Percentiles rank a stretch among this genome's conserved stretches.
These are phyloP conservation scores for Vigna hirtella DNA, from an alignment of 306 rosid species.

Conservation along the genomic window DNA sequence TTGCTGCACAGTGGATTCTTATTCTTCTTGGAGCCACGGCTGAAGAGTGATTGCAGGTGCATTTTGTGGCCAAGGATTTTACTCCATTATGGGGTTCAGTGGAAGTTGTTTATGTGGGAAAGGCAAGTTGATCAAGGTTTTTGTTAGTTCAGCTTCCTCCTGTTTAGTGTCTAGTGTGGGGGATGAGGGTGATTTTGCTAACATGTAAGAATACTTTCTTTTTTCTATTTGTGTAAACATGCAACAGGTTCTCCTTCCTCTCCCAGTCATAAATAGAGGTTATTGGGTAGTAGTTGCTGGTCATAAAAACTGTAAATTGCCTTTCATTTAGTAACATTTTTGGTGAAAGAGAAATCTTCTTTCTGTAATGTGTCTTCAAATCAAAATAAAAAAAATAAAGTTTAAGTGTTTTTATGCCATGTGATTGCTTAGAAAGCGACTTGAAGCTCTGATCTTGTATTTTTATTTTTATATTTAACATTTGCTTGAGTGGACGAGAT, in stretches of 20 bases:
- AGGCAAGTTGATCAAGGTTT: slow-evolving; percentile 43
- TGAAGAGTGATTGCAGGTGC: slow-evolving; percentile 34
- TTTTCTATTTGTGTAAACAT: slow-evolving; percentile 29
- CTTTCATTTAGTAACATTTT: slow-evolving; percentile 22
- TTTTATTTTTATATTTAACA: background rate
- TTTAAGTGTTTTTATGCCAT: slow-evolving; percentile 3
- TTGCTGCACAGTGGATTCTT: slow-evolving; percentile 33
- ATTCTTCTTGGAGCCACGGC: slow-evolving; percentile 14
- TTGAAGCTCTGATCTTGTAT: background rate
- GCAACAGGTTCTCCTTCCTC: slow-evolving; percentile 33
- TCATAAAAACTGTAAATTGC: slow-evolving; percentile 43
- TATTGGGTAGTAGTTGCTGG: slow-evolving; percentile 26
- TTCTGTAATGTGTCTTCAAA: slow-evolving; percentile 24
- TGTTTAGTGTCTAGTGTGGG: slow-evolving; percentile 10
- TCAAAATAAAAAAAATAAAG: background rate
- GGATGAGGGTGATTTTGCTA: slow-evolving; percentile 46
- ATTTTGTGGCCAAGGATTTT: slow-evolving; percentile 18
- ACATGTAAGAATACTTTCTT: slow-evolving; percentile 32
- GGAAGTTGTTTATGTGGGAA: slow-evolving; percentile 41
- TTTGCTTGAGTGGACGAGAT: background rate
- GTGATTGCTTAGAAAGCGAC: background rate
- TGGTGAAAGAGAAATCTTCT: slow-evolving; percentile 6
- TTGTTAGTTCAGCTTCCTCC: slow-evolving; percentile 45
- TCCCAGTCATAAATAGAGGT: slow-evolving; percentile 17
- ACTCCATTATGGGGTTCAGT: slow-evolving; percentile 23